Conservation (phyloP, 2,329 filamentous ascomycete genomes). For the Exophiala viscosa region DNA sequence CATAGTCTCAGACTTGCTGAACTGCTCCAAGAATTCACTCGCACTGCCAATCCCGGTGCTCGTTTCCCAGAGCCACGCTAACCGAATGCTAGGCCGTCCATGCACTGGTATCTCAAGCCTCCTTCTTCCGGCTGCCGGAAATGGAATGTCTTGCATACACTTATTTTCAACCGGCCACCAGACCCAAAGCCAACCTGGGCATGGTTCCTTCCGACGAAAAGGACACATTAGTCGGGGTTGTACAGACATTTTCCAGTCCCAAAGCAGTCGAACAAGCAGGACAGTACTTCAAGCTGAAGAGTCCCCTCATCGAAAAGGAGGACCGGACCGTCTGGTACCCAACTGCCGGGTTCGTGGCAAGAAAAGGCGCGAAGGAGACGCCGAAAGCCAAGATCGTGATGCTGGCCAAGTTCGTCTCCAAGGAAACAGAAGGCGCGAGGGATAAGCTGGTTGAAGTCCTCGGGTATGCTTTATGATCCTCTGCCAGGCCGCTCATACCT, state of each 20-base stretch:
- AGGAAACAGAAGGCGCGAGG: constrained; percentile 17
- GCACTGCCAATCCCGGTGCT: no score
- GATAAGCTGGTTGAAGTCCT: constrained; percentile 22
- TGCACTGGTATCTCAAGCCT: not conserved
- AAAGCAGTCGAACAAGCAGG: constrained; percentile 6
- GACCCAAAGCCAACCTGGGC: constrained; percentile 96
- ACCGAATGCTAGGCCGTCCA: not conserved
- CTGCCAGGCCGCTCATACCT: not conserved
- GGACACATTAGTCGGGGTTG: constrained; percentile 7
- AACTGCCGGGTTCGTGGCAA: constrained; percentile 21
- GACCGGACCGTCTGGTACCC: constrained; percentile 23
- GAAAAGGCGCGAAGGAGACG: constrained; percentile 17
- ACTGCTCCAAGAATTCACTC: no score
- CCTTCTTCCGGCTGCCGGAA: not conserved
- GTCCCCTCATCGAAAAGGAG: constrained; percentile 5
- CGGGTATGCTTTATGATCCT: constrained; percentile 12
- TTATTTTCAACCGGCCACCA: constrained; percentile 92
- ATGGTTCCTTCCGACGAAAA: constrained; percentile 57
- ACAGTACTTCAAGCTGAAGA: constrained; percentile 12
- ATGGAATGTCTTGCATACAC: not conserved
- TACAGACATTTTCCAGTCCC: constrained; percentile 18
- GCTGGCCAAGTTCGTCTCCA: constrained; percentile 25
- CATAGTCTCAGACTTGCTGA: no score
- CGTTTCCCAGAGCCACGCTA: not conserved
- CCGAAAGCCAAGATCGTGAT: constrained; percentile 21